These are phyloP conservation scores for Colletotrichum aenigma DNA, from an alignment of 2,329 filamentous ascomycete species.

Conservation along the genomic window DNA sequence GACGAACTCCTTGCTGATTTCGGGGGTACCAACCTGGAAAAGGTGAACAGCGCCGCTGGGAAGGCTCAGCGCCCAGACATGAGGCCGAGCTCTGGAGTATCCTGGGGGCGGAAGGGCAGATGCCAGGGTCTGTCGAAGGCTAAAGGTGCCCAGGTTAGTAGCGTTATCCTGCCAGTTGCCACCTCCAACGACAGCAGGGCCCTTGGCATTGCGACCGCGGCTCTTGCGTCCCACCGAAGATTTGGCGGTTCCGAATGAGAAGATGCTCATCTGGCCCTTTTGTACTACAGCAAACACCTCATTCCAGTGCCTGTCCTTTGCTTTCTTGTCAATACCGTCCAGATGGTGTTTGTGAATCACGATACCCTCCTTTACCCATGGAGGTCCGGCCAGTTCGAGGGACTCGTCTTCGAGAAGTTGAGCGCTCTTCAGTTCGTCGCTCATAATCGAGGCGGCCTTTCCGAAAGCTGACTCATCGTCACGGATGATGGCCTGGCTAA, in stretches of 20 bases:
- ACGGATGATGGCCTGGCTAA: constrained; percentile 95
- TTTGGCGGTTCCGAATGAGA: constrained; percentile 88
- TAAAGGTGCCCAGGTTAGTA: constrained; percentile 85
- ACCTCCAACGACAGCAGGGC: constrained; percentile 77
- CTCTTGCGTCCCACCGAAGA: constrained; percentile 74
- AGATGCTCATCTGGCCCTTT: constrained; percentile 91
- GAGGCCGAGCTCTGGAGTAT: constrained; percentile 86
- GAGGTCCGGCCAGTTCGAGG: constrained; percentile 88
- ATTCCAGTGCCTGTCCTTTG: constrained; percentile 92
- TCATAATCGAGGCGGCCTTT: constrained; percentile 53
- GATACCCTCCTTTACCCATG: constrained; percentile 97
- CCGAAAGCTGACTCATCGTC: constrained; percentile 71
- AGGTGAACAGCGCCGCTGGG: constrained; percentile 94
- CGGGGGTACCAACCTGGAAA: constrained; percentile 96
- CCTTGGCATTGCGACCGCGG: constrained; percentile 56
- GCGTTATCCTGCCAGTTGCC: constrained; percentile 99
- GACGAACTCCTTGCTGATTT: constrained; percentile 95
- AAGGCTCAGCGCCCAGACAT: constrained; percentile 93
- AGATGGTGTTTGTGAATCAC: constrained; percentile 96
- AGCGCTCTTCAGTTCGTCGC: constrained; percentile 63
- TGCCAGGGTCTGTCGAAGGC: constrained; percentile 88
- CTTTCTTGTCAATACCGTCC: constrained; percentile 87
- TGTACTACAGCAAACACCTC: constrained; percentile 97
- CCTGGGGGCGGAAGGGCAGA: constrained; percentile 88
- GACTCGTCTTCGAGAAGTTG: constrained; percentile 90